These are phyloP conservation scores for Nicotiana attenuata DNA, from an alignment of 257 asterid species.

Conservation along the genomic window DNA sequence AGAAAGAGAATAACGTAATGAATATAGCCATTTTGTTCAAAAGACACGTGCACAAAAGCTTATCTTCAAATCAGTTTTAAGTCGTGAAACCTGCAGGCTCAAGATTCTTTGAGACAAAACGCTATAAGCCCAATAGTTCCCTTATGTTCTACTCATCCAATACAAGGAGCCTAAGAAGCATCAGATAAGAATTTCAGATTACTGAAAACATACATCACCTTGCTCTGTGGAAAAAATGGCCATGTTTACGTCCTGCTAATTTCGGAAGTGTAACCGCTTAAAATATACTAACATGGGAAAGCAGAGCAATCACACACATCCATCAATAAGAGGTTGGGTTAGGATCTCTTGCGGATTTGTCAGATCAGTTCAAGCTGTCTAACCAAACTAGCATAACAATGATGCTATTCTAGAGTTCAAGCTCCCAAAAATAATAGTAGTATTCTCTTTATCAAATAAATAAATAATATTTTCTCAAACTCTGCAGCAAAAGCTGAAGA, in stretches of 20 bases:
- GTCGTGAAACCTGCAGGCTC: not conserved
- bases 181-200: not conserved
- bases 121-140: not conserved
- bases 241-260: not conserved
- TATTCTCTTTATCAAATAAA: too few relatives aligned
- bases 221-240: not conserved
- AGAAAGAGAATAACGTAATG: not conserved
- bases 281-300: not conserved
- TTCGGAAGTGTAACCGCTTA: not conserved
- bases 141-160: not conserved
- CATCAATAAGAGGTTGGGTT: not conserved
- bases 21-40: not conserved
- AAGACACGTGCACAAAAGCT: not conserved
- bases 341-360: not conserved
- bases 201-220: not conserved
- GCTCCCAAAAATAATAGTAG: not conserved
- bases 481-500: not conserved
- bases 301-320: not conserved
- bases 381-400: not conserved
- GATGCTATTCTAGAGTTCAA: not conserved
- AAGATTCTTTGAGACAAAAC: not conserved
- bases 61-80: not conserved
- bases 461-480: not conserved
- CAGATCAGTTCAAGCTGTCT: not conserved
- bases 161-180: not conserved